These are phyloP conservation scores for Aspergillus udagawae DNA, from an alignment of 2,329 filamentous ascomycete genomes.

Conservation along the genomic window DNA sequence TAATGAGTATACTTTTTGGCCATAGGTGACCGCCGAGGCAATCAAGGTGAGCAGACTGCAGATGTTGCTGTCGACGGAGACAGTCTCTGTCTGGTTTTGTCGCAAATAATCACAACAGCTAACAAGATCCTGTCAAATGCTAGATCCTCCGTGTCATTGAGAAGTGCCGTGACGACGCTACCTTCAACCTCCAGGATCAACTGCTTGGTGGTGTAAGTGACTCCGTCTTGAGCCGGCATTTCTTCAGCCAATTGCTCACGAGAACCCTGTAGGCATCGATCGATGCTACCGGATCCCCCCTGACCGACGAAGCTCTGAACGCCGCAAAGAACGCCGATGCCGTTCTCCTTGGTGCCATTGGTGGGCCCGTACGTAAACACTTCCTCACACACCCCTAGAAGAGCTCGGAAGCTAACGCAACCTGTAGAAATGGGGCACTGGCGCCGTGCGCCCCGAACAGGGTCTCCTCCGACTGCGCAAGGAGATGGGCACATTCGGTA, in stretches of 20 bases:
- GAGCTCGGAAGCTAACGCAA: slow-evolving; percentile 3
- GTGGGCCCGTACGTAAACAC: slow-evolving; percentile 64
- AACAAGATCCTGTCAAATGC: background rate
- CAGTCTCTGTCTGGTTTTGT: too few relatives aligned
- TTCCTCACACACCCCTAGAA: background rate
- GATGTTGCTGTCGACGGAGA: background rate
- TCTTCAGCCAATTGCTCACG: background rate
- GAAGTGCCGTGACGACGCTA: slow-evolving; percentile 63
- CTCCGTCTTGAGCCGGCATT: slow-evolving; percentile 1
- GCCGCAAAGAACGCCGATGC: slow-evolving; percentile 84
- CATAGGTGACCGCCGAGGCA: slow-evolving; percentile 74
- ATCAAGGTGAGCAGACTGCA: slow-evolving; percentile 64
- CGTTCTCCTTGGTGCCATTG: slow-evolving; percentile 87
- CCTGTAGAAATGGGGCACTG: slow-evolving; percentile 79
- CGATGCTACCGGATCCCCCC: slow-evolving; percentile 69
- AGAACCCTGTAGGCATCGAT: slow-evolving; percentile 68
- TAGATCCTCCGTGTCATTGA: slow-evolving; percentile 78
- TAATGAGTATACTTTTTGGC: slow-evolving; percentile 5
- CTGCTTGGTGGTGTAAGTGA: slow-evolving; percentile 81
- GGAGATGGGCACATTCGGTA: slow-evolving; percentile 89
- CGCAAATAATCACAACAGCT: background rate
- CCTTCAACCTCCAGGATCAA: slow-evolving; percentile 88
- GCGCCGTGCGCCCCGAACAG: slow-evolving; percentile 83
- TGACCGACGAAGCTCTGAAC: slow-evolving; percentile 77
- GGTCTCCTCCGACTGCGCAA: slow-evolving; percentile 88